These are phyloP conservation scores for Draba incana DNA, from an alignment of 345 rosid species.

Conservation along the genomic window DNA sequence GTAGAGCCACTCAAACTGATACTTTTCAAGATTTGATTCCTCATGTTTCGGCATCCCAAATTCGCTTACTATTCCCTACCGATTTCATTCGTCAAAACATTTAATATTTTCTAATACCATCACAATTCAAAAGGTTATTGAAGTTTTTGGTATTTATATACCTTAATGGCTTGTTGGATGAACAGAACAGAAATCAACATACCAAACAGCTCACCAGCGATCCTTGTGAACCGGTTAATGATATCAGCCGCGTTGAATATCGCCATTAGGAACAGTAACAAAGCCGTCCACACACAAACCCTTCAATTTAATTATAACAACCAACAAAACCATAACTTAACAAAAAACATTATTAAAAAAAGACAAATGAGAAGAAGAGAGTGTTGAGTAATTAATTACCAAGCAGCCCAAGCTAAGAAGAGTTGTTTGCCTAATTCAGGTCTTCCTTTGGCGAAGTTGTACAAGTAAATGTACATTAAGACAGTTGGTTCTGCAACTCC, in stretches of 20 bases:
- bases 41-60: constrained; percentile 50
- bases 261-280: constrained; percentile 69
- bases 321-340: constrained; percentile 17
- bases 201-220: constrained; percentile 89
- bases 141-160: constrained; percentile 10
- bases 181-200: constrained; percentile 79
- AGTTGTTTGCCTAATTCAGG: constrained; percentile 64
- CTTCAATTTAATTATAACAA: constrained; percentile 44
- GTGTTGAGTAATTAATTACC: constrained; percentile 45
- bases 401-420: constrained; percentile 87
- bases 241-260: constrained; percentile 60
- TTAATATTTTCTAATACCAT: not conserved
- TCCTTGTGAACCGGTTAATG: constrained; percentile 76
- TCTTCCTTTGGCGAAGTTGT: constrained; percentile 67
- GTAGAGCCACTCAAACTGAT: constrained; percentile 69
- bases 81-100: constrained; percentile 1
- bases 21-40: constrained; percentile 47
- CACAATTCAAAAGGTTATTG: not conserved
- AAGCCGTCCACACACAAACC: constrained; percentile 92
- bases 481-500: constrained; percentile 95
- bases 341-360: not conserved
- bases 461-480: constrained; percentile 73
- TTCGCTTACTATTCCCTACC: constrained; percentile 70
- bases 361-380: not conserved
- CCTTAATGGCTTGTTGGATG: constrained; percentile 85